A percentile compares a stretch with the other conserved stretches of the same genome.
Evolutionary conservation across 2,329 filamentous ascomycete species (phyloP).

Genomic region (Aspergillus sp.): DNA sequence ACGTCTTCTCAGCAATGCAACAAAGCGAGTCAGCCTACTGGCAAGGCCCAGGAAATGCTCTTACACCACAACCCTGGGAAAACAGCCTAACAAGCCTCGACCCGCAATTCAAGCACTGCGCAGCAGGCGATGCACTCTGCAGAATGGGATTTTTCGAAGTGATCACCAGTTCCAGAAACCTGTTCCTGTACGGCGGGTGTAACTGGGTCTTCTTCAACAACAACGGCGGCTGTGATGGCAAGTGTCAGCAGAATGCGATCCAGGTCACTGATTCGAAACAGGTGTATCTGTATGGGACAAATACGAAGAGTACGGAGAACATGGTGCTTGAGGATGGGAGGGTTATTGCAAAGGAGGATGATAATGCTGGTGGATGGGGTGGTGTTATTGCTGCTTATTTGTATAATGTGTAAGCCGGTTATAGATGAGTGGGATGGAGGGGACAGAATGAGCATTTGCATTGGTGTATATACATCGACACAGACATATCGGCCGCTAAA

Average conservation of each 20-base stretch:
- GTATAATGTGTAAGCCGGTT: slow-evolving; percentile 9
- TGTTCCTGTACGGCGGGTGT: slow-evolving; percentile 34
- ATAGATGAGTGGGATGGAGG: neutral
- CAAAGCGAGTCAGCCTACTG: slow-evolving; percentile 29
- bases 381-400: slow-evolving; percentile 28
- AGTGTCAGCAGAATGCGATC: slow-evolving; percentile 34
- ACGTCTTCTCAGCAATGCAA: slow-evolving; percentile 35
- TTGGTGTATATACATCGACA: too few species aligned
- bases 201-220: slow-evolving; percentile 38
- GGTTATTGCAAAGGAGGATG: slow-evolving; percentile 18
- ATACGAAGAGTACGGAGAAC: slow-evolving; percentile 24
- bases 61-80: slow-evolving; percentile 24
- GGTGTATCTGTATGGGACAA: slow-evolving; percentile 24
- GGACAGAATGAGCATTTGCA: too few species aligned
- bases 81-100: slow-evolving; percentile 15
- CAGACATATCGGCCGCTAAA: too few species aligned
- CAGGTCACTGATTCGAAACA: slow-evolving; percentile 17
- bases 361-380: slow-evolving; percentile 30
- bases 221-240: slow-evolving; percentile 18
- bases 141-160: slow-evolving; percentile 30
- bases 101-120: slow-evolving; percentile 23
- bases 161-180: slow-evolving; percentile 21
- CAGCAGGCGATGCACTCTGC: slow-evolving; percentile 23
- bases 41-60: slow-evolving; percentile 26
- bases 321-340: slow-evolving; percentile 20